Conservation (phyloP, 192 early-diverging fungal genomes). For the Coemansia sp. region DNA sequence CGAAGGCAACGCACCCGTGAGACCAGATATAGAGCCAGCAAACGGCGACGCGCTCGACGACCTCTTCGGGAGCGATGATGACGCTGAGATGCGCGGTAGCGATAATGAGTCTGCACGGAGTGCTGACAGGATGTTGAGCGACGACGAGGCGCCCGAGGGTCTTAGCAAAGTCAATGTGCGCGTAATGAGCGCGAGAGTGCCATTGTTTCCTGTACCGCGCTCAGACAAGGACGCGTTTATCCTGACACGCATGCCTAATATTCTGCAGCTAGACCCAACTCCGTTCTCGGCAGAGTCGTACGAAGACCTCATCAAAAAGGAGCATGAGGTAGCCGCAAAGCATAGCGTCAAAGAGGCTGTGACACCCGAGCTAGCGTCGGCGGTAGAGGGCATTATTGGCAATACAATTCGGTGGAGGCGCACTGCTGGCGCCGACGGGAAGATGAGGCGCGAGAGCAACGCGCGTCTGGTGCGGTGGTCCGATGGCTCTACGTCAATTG, state of each 20-base stretch:
- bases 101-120: conserved; percentile 2
- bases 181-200: conserved; percentile 40
- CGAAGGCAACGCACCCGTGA: background rate
- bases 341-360: conserved; percentile 41
- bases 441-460: conserved; percentile 34
- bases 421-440: conserved; percentile 5
- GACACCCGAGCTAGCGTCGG: conserved; percentile 35
- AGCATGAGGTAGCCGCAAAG: conserved; percentile 34
- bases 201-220: conserved; percentile 35
- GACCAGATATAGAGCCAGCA: background rate
- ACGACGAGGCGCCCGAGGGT: conserved; percentile 13
- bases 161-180: conserved; percentile 18
- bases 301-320: conserved; percentile 43
- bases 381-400: conserved; percentile 43
- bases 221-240: conserved; percentile 22
- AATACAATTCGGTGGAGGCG: conserved; percentile 54
- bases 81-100: conserved; percentile 1
- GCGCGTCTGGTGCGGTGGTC: conserved; percentile 57
- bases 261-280: conserved; percentile 48
- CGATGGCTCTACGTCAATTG: conserved; percentile 48
- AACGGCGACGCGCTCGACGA: conserved; percentile 9
- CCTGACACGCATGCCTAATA: conserved; percentile 47
- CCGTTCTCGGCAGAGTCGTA: conserved; percentile 39
- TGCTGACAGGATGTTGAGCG: background rate
- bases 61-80: conserved; percentile 38